A percentile compares a stretch with the other conserved stretches of the same genome.
Evolutionary conservation across 192 early-diverging fungal species (phyloP).

Genomic region (Podila horticola): DNA sequence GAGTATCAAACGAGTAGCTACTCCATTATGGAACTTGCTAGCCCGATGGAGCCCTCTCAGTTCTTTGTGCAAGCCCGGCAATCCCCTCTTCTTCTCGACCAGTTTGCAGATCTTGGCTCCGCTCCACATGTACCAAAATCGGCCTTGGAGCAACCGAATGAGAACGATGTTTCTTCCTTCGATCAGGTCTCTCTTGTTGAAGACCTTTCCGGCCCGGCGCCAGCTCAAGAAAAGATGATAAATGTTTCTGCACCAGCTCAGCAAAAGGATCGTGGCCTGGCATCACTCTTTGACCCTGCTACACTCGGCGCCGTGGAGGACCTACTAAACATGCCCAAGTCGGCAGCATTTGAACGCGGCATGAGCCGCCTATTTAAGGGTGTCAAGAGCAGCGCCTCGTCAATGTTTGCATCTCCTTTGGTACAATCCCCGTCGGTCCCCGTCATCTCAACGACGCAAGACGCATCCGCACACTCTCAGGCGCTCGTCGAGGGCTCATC

Average conservation of each 20-base stretch:
- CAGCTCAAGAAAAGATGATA: not conserved
- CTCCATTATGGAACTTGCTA: constrained; percentile 33
- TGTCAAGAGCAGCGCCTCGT: constrained; percentile 37
- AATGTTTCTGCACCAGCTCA: not conserved
- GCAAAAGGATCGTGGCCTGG: constrained; percentile 23
- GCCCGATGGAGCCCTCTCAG: constrained; percentile 4
- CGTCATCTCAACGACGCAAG: not conserved
- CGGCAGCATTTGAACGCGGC: constrained; percentile 44
- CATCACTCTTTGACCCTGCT: constrained; percentile 27
- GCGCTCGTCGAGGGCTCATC: not conserved
- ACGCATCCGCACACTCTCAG: not conserved
- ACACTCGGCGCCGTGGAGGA: constrained; percentile 45
- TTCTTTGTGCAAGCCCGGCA: constrained; percentile 25
- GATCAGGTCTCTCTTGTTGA: constrained; percentile 42
- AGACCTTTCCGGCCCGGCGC: not conserved
- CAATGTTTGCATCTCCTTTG: constrained; percentile 29
- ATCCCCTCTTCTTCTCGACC: constrained; percentile 12
- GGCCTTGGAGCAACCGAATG: not conserved
- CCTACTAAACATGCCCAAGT: constrained; percentile 45
- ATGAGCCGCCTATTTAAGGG: constrained; percentile 43
- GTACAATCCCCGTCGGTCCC: constrained; percentile 3
- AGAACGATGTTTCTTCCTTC: constrained; percentile 10
- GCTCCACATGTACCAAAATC: not conserved
- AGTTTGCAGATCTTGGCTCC: not conserved
- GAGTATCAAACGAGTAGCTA: constrained; percentile 19